Conservation (phyloP, 129 eudicot species). For the Helichrysum umbraculigerum region DNA sequence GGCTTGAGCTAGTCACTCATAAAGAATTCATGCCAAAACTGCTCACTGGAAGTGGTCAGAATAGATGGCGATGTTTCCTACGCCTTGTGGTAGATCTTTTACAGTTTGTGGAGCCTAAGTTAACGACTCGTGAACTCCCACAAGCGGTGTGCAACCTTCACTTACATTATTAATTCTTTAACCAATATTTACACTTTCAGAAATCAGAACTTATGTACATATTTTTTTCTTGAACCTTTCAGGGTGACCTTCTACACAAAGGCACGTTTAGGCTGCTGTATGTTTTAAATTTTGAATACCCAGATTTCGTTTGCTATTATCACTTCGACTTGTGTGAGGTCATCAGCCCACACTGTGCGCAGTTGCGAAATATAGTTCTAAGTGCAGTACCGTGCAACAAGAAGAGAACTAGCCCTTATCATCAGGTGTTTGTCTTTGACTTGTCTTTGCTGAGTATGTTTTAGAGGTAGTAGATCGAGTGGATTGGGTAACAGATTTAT, state of each 20-base stretch:
- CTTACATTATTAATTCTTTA: not conserved
- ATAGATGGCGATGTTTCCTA: conserved; percentile 73
- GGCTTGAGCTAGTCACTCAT: conserved; percentile 84
- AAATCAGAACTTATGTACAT: conserved; percentile 4
- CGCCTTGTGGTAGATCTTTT: conserved; percentile 63
- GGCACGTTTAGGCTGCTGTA: conserved; percentile 64
- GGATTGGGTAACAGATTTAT: not conserved
- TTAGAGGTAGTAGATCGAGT: not conserved
- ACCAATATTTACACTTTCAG: not conserved
- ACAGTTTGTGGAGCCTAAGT: conserved; percentile 73
- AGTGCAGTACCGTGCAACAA: conserved; percentile 73
- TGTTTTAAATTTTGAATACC: conserved; percentile 74
- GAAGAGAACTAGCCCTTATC: conserved; percentile 72
- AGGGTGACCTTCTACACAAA: conserved; percentile 72
- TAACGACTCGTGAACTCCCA: conserved; percentile 58
- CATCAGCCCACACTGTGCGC: conserved; percentile 70
- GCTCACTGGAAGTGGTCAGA: conserved; percentile 55
- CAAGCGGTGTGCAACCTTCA: conserved; percentile 53
- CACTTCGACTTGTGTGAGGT: conserved; percentile 79
- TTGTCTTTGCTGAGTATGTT: not conserved
- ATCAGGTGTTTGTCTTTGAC: conserved; percentile 53
- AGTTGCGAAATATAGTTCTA: conserved; percentile 71
- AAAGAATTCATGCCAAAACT: conserved; percentile 77
- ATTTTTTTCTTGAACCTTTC: conserved; percentile 15
- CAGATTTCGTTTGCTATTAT: conserved; percentile 73